Evolutionary conservation across 768 basidiomycete species (phyloP).

Genomic region (Daedalea quercina): DNA sequence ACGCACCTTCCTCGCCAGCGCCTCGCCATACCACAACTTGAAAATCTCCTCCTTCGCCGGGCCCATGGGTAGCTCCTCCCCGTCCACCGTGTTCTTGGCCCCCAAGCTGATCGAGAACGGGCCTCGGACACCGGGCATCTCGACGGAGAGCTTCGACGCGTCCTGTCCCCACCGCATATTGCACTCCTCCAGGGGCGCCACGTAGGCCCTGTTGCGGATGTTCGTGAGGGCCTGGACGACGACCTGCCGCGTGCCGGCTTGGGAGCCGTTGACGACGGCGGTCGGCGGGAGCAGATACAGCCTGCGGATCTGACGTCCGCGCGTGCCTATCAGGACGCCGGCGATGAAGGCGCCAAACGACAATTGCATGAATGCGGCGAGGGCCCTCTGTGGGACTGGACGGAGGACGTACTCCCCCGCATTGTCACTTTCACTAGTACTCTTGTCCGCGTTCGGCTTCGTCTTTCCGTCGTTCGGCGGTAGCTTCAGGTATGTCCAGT

Average conservation of each 20-base stretch:
- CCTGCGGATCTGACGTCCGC: constrained; percentile 16
- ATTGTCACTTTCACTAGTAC: background rate
- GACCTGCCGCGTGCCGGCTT: constrained; percentile 6
- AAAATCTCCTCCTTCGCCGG: constrained; percentile 14
- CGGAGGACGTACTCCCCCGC: constrained; percentile 15
- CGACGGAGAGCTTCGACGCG: constrained; percentile 13
- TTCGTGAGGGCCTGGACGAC: constrained; percentile 17
- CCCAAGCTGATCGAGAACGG: constrained; percentile 12
- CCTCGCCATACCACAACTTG: constrained; percentile 17
- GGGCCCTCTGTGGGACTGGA: constrained; percentile 17
- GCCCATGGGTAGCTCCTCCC: constrained; percentile 11
- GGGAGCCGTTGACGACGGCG: background rate
- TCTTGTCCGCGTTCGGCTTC: background rate
- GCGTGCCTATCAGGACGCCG: constrained; percentile 15
- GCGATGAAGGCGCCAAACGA: constrained; percentile 13
- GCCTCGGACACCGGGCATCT: constrained; percentile 9
- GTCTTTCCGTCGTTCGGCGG: constrained; percentile 2
- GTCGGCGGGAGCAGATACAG: constrained; percentile 17
- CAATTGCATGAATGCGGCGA: constrained; percentile 11
- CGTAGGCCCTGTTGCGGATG: constrained; percentile 11
- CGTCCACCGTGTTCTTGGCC: constrained; percentile 12
- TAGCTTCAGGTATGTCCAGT: constrained; percentile 19
- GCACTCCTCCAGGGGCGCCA: constrained; percentile 11
- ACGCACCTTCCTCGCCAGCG: constrained; percentile 11
- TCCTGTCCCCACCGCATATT: constrained; percentile 8